A percentile compares a stretch with the other conserved stretches of the same genome.
Conservation (phyloP, 2,329 filamentous ascomycete species). For the Amylocarpus encephaloides region DNA sequence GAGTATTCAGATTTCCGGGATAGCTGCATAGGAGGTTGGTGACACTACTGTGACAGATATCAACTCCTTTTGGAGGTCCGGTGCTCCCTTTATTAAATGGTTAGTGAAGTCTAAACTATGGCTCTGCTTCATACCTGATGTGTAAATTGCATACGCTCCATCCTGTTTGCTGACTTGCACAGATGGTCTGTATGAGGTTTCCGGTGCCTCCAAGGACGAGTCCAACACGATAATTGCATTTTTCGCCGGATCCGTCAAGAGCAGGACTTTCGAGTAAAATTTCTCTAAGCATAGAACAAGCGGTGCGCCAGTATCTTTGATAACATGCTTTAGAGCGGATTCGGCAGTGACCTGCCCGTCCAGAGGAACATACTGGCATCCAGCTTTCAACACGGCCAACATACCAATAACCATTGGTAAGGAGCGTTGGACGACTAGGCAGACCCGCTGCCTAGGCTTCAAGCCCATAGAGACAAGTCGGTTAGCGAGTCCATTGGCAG, state of each 20-base stretch:
- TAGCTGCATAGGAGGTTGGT: constrained; percentile 46
- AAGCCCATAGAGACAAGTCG: constrained; percentile 37
- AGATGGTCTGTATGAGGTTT: constrained; percentile 5
- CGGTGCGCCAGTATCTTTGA: constrained; percentile 39
- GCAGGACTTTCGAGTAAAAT: constrained; percentile 25
- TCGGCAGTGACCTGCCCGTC: constrained; percentile 49
- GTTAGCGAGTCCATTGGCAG: constrained; percentile 38
- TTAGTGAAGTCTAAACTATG: constrained; percentile 25
- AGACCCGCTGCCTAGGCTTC: constrained; percentile 41
- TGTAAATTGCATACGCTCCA: constrained; percentile 23
- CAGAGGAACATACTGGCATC: constrained; percentile 53
- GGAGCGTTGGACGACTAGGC: constrained; percentile 49
- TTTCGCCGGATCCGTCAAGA: constrained; percentile 13
- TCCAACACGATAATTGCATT: constrained; percentile 14
- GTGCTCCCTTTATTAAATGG: constrained; percentile 43
- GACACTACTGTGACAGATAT: constrained; percentile 49
- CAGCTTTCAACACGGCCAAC: constrained; percentile 48
- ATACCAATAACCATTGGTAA: constrained; percentile 53
- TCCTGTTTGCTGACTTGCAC: constrained; percentile 9
- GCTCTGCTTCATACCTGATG: constrained; percentile 32
- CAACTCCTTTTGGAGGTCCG: constrained; percentile 79
- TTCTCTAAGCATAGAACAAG: constrained; percentile 42
- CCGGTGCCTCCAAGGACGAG: too few species aligned
- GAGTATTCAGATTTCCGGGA: constrained; percentile 47
- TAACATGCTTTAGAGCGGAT: constrained; percentile 42